Base-by-base conservation (phyloP, 805 yeast genomes). In the Teunomyces barrocoloradensis region DNA sequence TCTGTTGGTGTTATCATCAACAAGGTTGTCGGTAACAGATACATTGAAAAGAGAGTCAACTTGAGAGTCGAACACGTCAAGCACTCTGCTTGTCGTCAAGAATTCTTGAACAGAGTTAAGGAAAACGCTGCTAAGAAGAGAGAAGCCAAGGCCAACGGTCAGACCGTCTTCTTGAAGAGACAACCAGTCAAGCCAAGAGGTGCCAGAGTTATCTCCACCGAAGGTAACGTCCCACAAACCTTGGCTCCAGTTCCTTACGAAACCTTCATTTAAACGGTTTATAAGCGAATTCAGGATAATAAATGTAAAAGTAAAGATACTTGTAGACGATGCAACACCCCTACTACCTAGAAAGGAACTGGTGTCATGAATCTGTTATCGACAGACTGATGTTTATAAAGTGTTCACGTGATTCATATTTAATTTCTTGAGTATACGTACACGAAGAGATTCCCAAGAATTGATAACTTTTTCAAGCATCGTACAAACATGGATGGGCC, bases 61-160 rank as follows among this genome's bases (percentile, higher is more conserved):
- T 81, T 94, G 77, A 92, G 97, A 82, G 85, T 94, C 72, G 99
- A 94, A 85, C 99, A 94, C 82, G 81, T 94, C 73, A 91, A 90
- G 83, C 99, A 94, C 89, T 94, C 99, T 73, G 92, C 92, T 82
- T 94, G 98, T 85, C 92, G 99, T 82, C 88, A 88, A 77, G 98
- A 94, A 81, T 94, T 94, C 80, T 84, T 94, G 79, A 87, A 88
- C 86, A 90, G 99, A 84, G 99, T 94, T 71, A 92, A 91, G 85
- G 74, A 85, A 72, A 94, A 92, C 80, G 97, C 96, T 75, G 94
- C 89, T 65, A 83, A 82, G 82, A 87, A 85, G 81, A 77, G 75
- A 66, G 98, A 87, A 78, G 99, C 98, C 65, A 91, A 90, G 84
- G 91, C 87, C 63, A 79, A 85, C 74, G 98, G 98, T 76, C 85